Percentiles rank a stretch among this genome's conserved stretches.
Conservation (phyloP, 768 basidiomycete genomes). For the Termitomyces bulborhizus region DNA sequence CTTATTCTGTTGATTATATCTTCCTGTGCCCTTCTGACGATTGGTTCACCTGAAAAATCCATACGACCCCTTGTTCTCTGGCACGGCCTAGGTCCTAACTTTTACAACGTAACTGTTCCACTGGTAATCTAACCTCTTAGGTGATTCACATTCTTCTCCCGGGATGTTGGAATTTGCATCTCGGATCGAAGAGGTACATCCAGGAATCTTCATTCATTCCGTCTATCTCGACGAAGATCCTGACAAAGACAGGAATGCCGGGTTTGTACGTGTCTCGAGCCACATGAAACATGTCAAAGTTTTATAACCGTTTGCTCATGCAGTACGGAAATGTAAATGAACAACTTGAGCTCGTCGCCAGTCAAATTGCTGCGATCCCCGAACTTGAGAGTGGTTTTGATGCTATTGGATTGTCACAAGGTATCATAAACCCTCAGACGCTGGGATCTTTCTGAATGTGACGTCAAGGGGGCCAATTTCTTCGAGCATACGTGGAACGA, state of each 20-base stretch:
- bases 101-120: neutral
- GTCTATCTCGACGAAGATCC: conserved; percentile 59
- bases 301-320: neutral
- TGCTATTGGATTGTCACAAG: conserved; percentile 87
- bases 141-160: conserved; percentile 70
- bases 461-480: conserved; percentile 68
- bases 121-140: conserved; percentile 21
- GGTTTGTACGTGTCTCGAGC: conserved; percentile 51
- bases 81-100: conserved; percentile 55
- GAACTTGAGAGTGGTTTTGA: conserved; percentile 72
- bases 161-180: conserved; percentile 66
- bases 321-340: conserved; percentile 77
- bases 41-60: conserved; percentile 2
- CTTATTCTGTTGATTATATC: neutral
- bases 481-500: conserved; percentile 77
- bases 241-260: conserved; percentile 61
- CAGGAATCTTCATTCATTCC: conserved; percentile 73
- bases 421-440: conserved; percentile 19
- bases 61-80: conserved; percentile 62
- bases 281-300: neutral
- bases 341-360: conserved; percentile 59
- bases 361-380: conserved; percentile 56
- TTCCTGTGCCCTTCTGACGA: neutral
- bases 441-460: neutral
- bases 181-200: conserved; percentile 56